A percentile compares a stretch with the other conserved stretches of the same genome.
Conservation (phyloP, 106 monocot species). For the Allium sativum region DNA sequence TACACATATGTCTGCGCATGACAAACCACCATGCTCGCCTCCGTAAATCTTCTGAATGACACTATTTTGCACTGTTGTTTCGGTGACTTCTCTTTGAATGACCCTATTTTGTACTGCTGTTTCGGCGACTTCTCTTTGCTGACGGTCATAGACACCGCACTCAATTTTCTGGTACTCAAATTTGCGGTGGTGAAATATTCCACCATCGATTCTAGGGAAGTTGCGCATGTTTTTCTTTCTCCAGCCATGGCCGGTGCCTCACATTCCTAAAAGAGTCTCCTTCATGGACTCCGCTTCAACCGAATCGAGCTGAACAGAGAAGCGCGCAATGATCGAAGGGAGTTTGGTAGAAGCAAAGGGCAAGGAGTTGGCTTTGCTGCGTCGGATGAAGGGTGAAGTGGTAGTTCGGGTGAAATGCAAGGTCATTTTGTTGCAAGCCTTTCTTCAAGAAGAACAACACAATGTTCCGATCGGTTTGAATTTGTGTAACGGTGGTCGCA, state of each 20-base stretch:
- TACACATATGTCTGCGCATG: slow-evolving; percentile 39
- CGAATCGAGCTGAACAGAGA: slow-evolving; percentile 33
- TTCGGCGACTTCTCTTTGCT: no score
- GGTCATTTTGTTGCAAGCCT: slow-evolving; percentile 39
- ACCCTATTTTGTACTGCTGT: no score
- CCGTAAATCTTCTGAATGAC: background rate
- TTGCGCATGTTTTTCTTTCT: slow-evolving; percentile 45
- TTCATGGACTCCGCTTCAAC: slow-evolving; percentile 16
- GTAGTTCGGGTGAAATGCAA: slow-evolving; percentile 20
- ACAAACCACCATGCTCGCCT: slow-evolving; percentile 30
- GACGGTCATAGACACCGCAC: background rate
- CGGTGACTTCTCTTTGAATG: slow-evolving; percentile 1
- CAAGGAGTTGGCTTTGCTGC: slow-evolving; percentile 26
- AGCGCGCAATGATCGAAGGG: slow-evolving; percentile 22
- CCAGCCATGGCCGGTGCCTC: slow-evolving; percentile 22
- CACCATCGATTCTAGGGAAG: slow-evolving; percentile 84
- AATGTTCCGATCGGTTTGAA: slow-evolving; percentile 23
- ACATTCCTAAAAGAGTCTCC: slow-evolving; percentile 31
- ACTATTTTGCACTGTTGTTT: slow-evolving; percentile 24
- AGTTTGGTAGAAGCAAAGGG: slow-evolving; percentile 51
- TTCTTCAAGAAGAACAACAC: slow-evolving; percentile 49
- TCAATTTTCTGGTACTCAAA: slow-evolving; percentile 14
- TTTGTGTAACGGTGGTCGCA: slow-evolving; percentile 19
- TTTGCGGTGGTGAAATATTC: slow-evolving; percentile 34
- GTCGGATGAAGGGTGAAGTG: slow-evolving; percentile 19